Percentiles rank a stretch among this genome's conserved stretches.
These are phyloP conservation scores for Anthracocystis walkeri DNA, from an alignment of 1,284 basidiomycete species.

Conservation along the genomic window DNA sequence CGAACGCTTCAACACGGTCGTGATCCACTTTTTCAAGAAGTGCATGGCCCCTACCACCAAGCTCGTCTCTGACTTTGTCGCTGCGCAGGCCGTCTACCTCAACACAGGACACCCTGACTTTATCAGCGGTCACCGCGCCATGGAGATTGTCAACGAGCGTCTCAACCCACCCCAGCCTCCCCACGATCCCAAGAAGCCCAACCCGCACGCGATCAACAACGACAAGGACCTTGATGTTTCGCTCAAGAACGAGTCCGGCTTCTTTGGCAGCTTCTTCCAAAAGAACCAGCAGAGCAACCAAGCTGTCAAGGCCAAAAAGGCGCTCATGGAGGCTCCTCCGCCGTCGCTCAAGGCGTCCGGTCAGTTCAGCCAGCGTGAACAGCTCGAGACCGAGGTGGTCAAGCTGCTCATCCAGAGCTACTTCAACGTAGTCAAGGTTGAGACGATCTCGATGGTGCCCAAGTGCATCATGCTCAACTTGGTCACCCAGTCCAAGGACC, in stretches of 20 bases:
- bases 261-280: constrained; percentile 96
- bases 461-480: constrained; percentile 91
- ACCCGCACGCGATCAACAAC: constrained; percentile 80
- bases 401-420: constrained; percentile 74
- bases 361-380: constrained; percentile 92
- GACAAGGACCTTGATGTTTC: constrained; percentile 93
- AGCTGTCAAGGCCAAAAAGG: constrained; percentile 73
- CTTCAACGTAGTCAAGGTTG: constrained; percentile 81
- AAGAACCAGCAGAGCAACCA: constrained; percentile 75
- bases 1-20: constrained; percentile 91
- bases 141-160: constrained; percentile 84
- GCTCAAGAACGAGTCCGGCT: constrained; percentile 81
- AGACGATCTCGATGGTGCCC: constrained; percentile 99
- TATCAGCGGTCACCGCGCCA: constrained; percentile 94
- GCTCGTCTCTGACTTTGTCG: constrained; percentile 93
- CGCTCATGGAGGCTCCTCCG: constrained; percentile 89
- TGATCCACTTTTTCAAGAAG: constrained; percentile 94
- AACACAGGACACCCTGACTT: constrained; percentile 96
- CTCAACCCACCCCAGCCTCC: constrained; percentile 75
- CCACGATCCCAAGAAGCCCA: constrained; percentile 52
- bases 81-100: constrained; percentile 98
- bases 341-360: constrained; percentile 88
- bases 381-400: constrained; percentile 99
- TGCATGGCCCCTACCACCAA: constrained; percentile 94
- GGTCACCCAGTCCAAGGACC: constrained; percentile 91